A percentile compares a stretch with the other conserved stretches of the same genome.
Conservation (phyloP, 2,329 filamentous ascomycete species). For the Penicillium expansum region DNA sequence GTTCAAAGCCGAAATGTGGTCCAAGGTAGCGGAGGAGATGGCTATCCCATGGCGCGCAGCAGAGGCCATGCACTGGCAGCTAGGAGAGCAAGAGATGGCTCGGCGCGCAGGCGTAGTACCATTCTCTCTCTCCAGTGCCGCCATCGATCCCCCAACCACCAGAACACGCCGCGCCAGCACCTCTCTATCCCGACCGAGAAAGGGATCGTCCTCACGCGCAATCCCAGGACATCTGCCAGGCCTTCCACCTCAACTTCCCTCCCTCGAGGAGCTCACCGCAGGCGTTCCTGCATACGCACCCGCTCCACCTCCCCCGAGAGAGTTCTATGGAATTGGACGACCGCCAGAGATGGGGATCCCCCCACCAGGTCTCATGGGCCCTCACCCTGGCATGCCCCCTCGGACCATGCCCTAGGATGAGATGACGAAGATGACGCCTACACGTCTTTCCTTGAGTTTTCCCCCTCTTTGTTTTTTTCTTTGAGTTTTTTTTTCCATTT, state of each 20-base stretch:
- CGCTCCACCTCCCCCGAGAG: slow-evolving; percentile 34
- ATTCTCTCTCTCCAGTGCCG: slow-evolving; percentile 66
- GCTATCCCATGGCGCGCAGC: slow-evolving; percentile 90
- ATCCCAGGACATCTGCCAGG: slow-evolving; percentile 26
- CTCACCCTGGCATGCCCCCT: slow-evolving; percentile 34
- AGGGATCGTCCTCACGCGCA: slow-evolving; percentile 41
- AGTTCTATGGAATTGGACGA: slow-evolving; percentile 35
- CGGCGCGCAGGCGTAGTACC: slow-evolving; percentile 84
- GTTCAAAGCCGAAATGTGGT: slow-evolving; percentile 98
- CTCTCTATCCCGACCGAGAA: slow-evolving; percentile 39
- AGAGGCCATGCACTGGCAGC: slow-evolving; percentile 97
- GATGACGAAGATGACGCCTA: slow-evolving; percentile 21
- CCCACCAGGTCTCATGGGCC: slow-evolving; percentile 33
- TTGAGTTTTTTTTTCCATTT: slow-evolving; percentile 1
- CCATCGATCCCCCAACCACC: slow-evolving; percentile 48
- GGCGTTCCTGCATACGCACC: slow-evolving; percentile 47
- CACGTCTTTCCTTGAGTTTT: slow-evolving; percentile 27
- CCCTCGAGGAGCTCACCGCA: slow-evolving; percentile 47
- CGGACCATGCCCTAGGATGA: slow-evolving; percentile 36
- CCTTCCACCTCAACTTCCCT: slow-evolving; percentile 39
- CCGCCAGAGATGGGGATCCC: slow-evolving; percentile 32
- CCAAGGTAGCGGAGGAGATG: slow-evolving; percentile 92
- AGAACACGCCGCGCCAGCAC: slow-evolving; percentile 39
- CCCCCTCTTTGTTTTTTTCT: background rate
- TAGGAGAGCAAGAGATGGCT: slow-evolving; percentile 92